Evolutionary conservation across 2,329 filamentous ascomycete genomes (phyloP).

Genomic region (Cercospora berteroae): DNA sequence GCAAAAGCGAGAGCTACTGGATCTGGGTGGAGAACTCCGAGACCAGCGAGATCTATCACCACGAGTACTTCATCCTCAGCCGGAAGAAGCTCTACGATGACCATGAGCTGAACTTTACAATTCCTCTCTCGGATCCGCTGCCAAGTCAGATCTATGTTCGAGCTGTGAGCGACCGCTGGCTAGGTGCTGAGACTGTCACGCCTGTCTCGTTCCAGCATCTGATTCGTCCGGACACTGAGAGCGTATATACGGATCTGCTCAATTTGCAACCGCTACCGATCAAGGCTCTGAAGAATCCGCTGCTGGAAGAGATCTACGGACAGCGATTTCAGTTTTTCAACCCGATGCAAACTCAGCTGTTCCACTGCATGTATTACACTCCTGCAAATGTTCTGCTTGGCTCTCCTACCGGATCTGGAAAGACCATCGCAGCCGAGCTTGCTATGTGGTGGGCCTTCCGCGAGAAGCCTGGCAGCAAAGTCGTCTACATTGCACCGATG

Average conservation of each 20-base stretch:
- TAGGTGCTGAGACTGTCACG: slow-evolving; percentile 92
- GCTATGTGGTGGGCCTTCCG: slow-evolving; percentile 99
- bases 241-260: slow-evolving; percentile 90
- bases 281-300: slow-evolving; percentile 79
- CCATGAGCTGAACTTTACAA: slow-evolving; percentile 98
- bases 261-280: slow-evolving; percentile 89
- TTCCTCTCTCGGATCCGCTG: slow-evolving; percentile 86
- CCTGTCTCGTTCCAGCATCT: slow-evolving; percentile 97
- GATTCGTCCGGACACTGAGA: slow-evolving; percentile 95
- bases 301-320: slow-evolving; percentile 82
- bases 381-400: slow-evolving; percentile 87
- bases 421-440: slow-evolving; percentile 91
- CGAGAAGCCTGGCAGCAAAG: slow-evolving; percentile 89
- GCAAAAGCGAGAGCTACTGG: slow-evolving; percentile 94
- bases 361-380: slow-evolving; percentile 94
- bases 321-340: slow-evolving; percentile 95
- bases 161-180: slow-evolving; percentile 91
- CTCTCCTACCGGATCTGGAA: slow-evolving; percentile 94
- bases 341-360: slow-evolving; percentile 98
- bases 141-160: slow-evolving; percentile 95
- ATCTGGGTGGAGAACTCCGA: slow-evolving; percentile 99
- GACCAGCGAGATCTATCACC: slow-evolving; percentile 94
- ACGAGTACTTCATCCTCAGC: slow-evolving; percentile 93
- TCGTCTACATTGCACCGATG: slow-evolving; percentile 99
- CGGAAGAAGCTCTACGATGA: slow-evolving; percentile 87